Base-by-base conservation (phyloP, 768 basidiomycete genomes). In the Favolaschia claudopus region DNA sequence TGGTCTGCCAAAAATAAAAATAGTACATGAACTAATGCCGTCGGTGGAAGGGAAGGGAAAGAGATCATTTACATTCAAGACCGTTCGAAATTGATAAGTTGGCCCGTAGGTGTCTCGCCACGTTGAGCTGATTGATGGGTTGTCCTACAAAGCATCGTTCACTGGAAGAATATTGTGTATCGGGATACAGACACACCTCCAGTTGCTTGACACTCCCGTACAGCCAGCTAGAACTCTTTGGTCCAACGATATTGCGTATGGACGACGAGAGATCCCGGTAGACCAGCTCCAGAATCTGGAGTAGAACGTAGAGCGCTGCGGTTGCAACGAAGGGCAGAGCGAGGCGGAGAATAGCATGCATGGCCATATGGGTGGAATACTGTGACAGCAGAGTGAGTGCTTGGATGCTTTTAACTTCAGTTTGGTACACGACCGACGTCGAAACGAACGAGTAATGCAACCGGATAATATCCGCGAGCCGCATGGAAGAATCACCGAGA, bases 131-230 rank as follows among this genome's bases (percentile, higher is more conserved):
- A 59, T 14, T 4, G 8, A 12, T 14, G 51, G 47, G 29, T 62
- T 19, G 12, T 32, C 36, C 54, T 45, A 37, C 14, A 12, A 7
- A 43, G 15, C 7, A 22, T 7, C 14, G 27, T 8, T 10, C 15
- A 19, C 17, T 5, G 32, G 1, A 15, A 12, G 19, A 20, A 19
- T 3, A 2, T 6, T 9, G 20, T 6, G n/a, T 8, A 15, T 27
- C 15, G 12, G 25, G 12, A 15, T 28, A 14, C 19, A 47, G 17
- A 8, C 15, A 40, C n/a, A 52, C 54, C 36, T 39, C 33, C 6
- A 56, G 5, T 29, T 56, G 33, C n/a, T 44, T 39, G 33, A 52
- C n/a, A 50, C 46, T 56, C 1, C 60, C 60, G 6, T 31, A 39
- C 17, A 62, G 2, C 5, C 43, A 6, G 14, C 55, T 56, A 15